phyloP scores from a whole-genome alignment of 108 stramenopile genomes.

The Nitzschia sp. region DNA sequence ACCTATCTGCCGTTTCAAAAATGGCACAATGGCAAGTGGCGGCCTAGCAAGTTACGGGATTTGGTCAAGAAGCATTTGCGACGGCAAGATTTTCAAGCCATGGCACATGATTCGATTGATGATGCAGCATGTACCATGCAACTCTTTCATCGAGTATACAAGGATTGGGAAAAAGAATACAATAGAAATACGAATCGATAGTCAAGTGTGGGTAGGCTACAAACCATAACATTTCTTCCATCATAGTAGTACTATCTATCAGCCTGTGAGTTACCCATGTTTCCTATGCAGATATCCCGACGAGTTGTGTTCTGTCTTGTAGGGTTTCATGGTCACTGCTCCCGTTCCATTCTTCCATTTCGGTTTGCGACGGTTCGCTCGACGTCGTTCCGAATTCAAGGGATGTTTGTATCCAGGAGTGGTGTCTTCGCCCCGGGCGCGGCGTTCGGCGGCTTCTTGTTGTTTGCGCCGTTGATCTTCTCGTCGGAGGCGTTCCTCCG shows the following conservation, averaged over 20 bases:
- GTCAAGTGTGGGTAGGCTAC: background rate
- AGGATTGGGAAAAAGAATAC: slow-evolving; percentile 61
- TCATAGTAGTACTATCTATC: too few relatives aligned
- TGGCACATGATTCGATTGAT: slow-evolving; percentile 76
- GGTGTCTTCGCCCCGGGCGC: slow-evolving; percentile 39
- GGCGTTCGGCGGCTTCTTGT: slow-evolving; percentile 70
- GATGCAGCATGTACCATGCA: slow-evolving; percentile 87
- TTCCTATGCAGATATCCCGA: slow-evolving; percentile 32
- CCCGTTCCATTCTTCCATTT: slow-evolving; percentile 36
- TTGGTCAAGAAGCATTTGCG: slow-evolving; percentile 68
- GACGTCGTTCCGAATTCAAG: slow-evolving; percentile 79
- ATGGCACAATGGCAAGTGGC: slow-evolving; percentile 72
- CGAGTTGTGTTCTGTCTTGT: slow-evolving; percentile 27
- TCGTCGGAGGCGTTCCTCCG: slow-evolving; percentile 75
- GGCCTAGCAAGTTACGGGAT: slow-evolving; percentile 87
- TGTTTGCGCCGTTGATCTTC: slow-evolving; percentile 69
- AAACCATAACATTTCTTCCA: background rate
- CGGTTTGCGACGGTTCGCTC: slow-evolving; percentile 84
- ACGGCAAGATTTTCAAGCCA: slow-evolving; percentile 57
- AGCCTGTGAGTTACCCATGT: too few relatives aligned
- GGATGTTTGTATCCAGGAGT: slow-evolving; percentile 56
- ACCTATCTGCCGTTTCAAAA: slow-evolving; percentile 85
- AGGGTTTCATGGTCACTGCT: background rate
- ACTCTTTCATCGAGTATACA: slow-evolving; percentile 64
- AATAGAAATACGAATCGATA: background rate